phyloP scores from a whole-genome alignment of 164 flowering plant species.

The Macadamia tetraphylla region DNA sequence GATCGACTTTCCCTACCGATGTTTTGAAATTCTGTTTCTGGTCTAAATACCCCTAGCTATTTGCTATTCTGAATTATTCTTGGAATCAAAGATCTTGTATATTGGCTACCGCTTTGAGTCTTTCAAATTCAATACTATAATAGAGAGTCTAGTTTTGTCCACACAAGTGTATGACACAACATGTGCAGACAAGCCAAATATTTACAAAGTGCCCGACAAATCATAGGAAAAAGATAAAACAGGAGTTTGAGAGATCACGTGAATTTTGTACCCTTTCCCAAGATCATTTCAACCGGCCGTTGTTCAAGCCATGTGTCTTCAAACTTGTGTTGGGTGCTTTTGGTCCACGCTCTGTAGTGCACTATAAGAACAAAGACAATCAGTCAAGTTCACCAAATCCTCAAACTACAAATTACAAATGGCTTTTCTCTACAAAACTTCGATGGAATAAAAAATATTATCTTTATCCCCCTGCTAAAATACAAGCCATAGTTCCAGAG shows the following conservation, averaged over 20 bases:
- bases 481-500: background rate
- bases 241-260: background rate
- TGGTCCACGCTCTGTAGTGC: conserved; percentile 94
- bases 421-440: background rate
- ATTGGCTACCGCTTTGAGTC: no score
- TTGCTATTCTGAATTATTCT: no score
- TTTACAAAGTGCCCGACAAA: background rate
- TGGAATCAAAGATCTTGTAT: no score
- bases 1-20: no score
- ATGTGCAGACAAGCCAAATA: no score
- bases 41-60: no score
- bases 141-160: background rate
- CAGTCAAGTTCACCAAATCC: conserved; percentile 5
- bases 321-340: conserved; percentile 86
- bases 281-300: conserved; percentile 60
- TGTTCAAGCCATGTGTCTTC: conserved; percentile 98
- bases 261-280: conserved; percentile 72
- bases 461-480: background rate
- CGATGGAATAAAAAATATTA: background rate
- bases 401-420: background rate
- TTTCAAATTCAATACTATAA: no score
- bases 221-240: background rate
- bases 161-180: background rate
- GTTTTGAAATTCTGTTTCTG: no score
- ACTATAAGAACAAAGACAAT: conserved; percentile 37